Percentiles rank a stretch among this genome's conserved stretches.
Evolutionary conservation across 1,139 yeast species (phyloP).

Genomic region (Candida frijolesensis): DNA sequence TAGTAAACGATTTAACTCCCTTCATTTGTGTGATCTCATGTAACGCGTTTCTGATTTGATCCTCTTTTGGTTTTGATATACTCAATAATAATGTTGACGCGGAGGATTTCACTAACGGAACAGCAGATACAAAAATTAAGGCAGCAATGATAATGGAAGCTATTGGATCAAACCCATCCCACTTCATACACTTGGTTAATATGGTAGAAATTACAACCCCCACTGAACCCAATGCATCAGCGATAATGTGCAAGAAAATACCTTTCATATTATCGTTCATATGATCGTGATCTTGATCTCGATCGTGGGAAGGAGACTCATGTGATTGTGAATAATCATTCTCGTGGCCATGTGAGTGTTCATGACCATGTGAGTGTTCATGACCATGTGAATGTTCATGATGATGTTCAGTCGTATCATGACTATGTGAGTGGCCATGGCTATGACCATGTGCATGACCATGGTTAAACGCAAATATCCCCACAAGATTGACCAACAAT

Average conservation of each 20-base stretch:
- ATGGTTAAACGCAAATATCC: slow-evolving; percentile 92
- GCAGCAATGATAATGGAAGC: slow-evolving; percentile 88
- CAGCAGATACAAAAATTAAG: slow-evolving; percentile 75
- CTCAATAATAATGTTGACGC: slow-evolving; percentile 72
- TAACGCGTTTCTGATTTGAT: slow-evolving; percentile 60
- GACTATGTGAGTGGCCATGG: slow-evolving; percentile 41
- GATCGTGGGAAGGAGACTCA: slow-evolving; percentile 6
- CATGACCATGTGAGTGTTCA: slow-evolving; percentile 17
- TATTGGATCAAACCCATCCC: slow-evolving; percentile 82
- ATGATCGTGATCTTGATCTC: slow-evolving; percentile 26
- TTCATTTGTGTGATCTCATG: slow-evolving; percentile 68
- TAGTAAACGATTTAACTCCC: slow-evolving; percentile 83
- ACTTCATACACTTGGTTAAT: slow-evolving; percentile 56
- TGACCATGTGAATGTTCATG: slow-evolving; percentile 23
- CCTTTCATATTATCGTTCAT: slow-evolving; percentile 92
- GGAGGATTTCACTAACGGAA: slow-evolving; percentile 82
- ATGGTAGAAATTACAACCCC: slow-evolving; percentile 91
- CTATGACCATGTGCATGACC: slow-evolving; percentile 50
- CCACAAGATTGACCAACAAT: slow-evolving; percentile 82
- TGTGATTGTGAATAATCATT: slow-evolving; percentile 16
- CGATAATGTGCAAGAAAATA: slow-evolving; percentile 86
- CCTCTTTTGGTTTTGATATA: slow-evolving; percentile 56
- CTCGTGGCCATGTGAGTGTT: slow-evolving; percentile 26
- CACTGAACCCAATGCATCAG: slow-evolving; percentile 95
- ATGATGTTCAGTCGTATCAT: slow-evolving; percentile 13